These are phyloP conservation scores for Fusarium newnesense DNA, from an alignment of 2,329 filamentous ascomycete genomes.

Conservation along the genomic window DNA sequence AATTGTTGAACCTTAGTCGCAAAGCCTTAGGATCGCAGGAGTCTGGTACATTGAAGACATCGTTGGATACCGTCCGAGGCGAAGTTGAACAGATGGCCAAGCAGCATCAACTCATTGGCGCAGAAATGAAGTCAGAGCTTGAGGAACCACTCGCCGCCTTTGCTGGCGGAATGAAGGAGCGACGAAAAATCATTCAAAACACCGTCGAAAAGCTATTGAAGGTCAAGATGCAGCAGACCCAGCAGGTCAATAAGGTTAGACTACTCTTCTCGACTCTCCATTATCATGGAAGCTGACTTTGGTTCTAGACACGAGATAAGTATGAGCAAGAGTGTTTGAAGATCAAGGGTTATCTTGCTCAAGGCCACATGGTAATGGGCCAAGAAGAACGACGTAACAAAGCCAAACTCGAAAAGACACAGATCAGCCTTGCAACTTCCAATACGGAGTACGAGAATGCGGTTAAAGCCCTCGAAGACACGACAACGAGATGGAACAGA, in stretches of 20 bases:
- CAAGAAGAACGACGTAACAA: constrained; percentile 99
- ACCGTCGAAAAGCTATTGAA: constrained; percentile 96
- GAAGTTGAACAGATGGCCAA: constrained; percentile 96
- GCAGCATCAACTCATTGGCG: constrained; percentile 87
- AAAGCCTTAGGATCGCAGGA: constrained; percentile 92
- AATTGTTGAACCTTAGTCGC: constrained; percentile 84
- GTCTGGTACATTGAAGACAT: constrained; percentile 81
- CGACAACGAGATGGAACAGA: constrained; percentile 93
- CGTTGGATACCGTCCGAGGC: constrained; percentile 85
- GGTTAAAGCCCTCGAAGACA: constrained; percentile 93
- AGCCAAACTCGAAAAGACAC: constrained; percentile 97
- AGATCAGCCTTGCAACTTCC: constrained; percentile 90
- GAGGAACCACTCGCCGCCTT: constrained; percentile 95
- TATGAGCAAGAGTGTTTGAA: constrained; percentile 98
- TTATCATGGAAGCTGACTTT: constrained; percentile 2
- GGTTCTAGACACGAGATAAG: constrained; percentile 80
- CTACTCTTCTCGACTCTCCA: no score
- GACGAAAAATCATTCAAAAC: constrained; percentile 93
- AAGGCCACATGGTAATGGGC: constrained; percentile 99
- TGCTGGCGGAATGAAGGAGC: constrained; percentile 93
- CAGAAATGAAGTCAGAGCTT: constrained; percentile 94
- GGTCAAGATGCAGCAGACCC: constrained; percentile 90
- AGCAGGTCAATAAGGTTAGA: constrained; percentile 86
- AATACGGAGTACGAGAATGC: constrained; percentile 95
- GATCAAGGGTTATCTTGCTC: constrained; percentile 97